Percentiles rank a stretch among this genome's conserved stretches.
Conservation (phyloP, 495 filamentous ascomycete genomes). For the Hypoxylon intermedium region DNA sequence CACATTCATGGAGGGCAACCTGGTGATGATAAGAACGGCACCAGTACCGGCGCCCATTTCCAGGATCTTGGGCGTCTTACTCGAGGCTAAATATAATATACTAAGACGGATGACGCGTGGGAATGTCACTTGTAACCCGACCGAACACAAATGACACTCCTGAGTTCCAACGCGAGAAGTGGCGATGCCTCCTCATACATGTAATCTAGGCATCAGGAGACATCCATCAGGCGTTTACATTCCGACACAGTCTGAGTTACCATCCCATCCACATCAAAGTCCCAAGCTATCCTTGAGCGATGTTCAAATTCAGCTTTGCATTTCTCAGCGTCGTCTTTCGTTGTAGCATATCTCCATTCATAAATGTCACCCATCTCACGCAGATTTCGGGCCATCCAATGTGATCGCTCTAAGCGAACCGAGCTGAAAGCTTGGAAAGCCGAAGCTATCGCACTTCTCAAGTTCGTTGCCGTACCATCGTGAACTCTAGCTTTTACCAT, state of each 20-base stretch:
- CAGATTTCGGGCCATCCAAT: slow-evolving; percentile 36
- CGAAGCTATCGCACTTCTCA: not conserved
- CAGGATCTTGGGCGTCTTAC: too few relatives aligned
- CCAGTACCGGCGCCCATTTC: too few relatives aligned
- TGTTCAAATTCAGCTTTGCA: slow-evolving; percentile 23
- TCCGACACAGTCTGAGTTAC: slow-evolving; percentile 3
- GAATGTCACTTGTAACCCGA: too few relatives aligned
- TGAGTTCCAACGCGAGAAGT: too few relatives aligned
- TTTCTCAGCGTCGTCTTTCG: slow-evolving; percentile 32
- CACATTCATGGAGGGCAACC: too few relatives aligned
- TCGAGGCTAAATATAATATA: too few relatives aligned
- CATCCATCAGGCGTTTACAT: not conserved
- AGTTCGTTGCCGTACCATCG: too few relatives aligned
- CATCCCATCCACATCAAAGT: slow-evolving; percentile 38
- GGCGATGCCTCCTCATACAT: too few relatives aligned
- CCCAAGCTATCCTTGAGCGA: slow-evolving; percentile 40
- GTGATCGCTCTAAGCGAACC: slow-evolving; percentile 24
- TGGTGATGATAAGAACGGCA: too few relatives aligned
- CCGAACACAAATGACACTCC: too few relatives aligned
- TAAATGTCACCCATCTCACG: slow-evolving; percentile 31
- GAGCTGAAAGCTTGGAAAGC: slow-evolving; percentile 4
- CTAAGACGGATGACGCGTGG: too few relatives aligned
- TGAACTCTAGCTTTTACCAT: not conserved
- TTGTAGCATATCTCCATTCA: slow-evolving; percentile 33
- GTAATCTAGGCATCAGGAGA: too few relatives aligned